Conservation (phyloP, 306 rosid species). For the Herpetospermum pedunculosum region DNA sequence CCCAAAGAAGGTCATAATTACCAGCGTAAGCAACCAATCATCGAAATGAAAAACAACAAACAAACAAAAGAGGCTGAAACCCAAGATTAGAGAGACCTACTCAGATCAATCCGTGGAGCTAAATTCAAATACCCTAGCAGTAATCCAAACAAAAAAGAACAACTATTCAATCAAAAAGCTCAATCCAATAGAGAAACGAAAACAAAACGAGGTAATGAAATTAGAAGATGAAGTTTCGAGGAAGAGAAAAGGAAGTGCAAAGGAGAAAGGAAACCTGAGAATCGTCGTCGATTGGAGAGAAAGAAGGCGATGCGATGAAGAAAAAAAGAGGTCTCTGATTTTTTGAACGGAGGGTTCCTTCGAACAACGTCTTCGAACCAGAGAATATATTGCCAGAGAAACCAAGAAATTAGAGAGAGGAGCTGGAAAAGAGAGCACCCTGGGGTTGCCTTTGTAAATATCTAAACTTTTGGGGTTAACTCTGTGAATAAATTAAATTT, state of each 20-base stretch:
- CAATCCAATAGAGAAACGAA: not conserved
- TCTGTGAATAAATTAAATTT: not conserved
- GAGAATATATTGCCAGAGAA: constrained; percentile 3
- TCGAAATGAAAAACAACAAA: not conserved
- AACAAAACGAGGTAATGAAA: not conserved
- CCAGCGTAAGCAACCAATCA: not conserved
- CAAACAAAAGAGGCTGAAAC: not conserved
- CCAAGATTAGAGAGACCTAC: not conserved
- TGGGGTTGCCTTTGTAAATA: not conserved
- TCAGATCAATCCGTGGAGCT: not conserved
- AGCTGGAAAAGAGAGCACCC: not conserved
- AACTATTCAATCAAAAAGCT: not conserved
- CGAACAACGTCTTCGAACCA: not conserved
- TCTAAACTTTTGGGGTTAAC: not conserved
- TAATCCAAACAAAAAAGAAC: not conserved
- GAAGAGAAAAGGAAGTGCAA: not conserved
- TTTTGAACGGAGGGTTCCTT: constrained; percentile 6
- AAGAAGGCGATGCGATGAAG: not conserved
- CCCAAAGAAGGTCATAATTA: not conserved
- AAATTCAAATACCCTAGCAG: not conserved
- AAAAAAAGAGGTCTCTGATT: not conserved
- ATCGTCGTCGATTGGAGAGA: not conserved
- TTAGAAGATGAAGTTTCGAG: not conserved
- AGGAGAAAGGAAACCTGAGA: not conserved
- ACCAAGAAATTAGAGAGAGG: not conserved